These are phyloP conservation scores for Ascochyta rabiei DNA, from an alignment of 2,329 filamentous ascomycete species.

Conservation along the genomic window DNA sequence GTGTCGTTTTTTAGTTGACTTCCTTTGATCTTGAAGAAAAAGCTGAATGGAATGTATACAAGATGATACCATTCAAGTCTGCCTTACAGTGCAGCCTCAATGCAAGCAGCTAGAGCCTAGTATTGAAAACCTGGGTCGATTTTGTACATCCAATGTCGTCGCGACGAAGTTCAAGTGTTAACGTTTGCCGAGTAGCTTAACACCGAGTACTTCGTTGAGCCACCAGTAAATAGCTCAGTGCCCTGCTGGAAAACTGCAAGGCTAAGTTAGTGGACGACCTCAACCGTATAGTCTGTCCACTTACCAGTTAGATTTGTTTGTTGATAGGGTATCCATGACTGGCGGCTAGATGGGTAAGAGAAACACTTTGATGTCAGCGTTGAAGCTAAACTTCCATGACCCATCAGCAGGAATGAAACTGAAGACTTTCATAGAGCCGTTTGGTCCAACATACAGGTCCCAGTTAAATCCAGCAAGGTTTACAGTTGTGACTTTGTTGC, in stretches of 20 bases:
- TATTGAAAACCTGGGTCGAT: too few species aligned
- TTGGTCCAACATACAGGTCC: slow-evolving; percentile 64
- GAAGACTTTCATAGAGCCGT: slow-evolving; percentile 65
- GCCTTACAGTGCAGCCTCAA: too few species aligned
- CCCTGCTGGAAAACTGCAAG: slow-evolving; percentile 28
- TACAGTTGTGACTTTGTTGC: slow-evolving; percentile 23
- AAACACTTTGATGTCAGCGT: slow-evolving; percentile 63
- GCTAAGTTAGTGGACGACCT: background rate
- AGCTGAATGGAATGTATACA: too few species aligned
- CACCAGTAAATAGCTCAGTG: slow-evolving; percentile 33
- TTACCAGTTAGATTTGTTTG: slow-evolving; percentile 28
- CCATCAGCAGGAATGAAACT: slow-evolving; percentile 56
- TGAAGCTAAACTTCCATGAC: slow-evolving; percentile 55
- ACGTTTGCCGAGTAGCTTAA: slow-evolving; percentile 2
- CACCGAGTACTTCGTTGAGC: slow-evolving; percentile 29
- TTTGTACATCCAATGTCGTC: too few species aligned
- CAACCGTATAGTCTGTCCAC: too few species aligned
- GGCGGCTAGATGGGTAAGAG: slow-evolving; percentile 60
- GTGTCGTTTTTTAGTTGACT: too few species aligned
- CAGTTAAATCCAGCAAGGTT: slow-evolving; percentile 59
- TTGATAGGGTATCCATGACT: slow-evolving; percentile 47
- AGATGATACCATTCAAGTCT: too few species aligned
- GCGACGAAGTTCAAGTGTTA: background rate
- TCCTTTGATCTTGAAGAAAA: too few species aligned
- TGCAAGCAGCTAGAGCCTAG: too few species aligned